Base-by-base conservation (phyloP, 352 stramenopile species). In the Pythium plurisporium region DNA sequence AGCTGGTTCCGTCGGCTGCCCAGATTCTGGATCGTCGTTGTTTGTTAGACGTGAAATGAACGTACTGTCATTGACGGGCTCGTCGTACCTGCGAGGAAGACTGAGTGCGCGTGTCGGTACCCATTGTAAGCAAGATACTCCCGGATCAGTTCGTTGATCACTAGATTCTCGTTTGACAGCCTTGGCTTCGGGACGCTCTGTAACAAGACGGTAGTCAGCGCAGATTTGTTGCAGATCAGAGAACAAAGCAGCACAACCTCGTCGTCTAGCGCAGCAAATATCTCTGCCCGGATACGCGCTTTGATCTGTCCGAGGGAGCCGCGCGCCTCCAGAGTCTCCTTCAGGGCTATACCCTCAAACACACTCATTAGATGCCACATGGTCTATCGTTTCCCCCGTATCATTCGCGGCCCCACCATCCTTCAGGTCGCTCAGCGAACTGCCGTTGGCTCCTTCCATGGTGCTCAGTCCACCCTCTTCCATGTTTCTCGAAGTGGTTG, bases 41-140 rank as follows among this genome's bases (percentile, higher is more conserved):
- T n/a, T n/a, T n/a, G n/a, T n/a, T n/a, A n/a, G n/a, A n/a, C n/a
- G n/a, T n/a, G n/a, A n/a, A n/a, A n/a, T n/a, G n/a, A n/a, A n/a
- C n/a, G n/a, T n/a, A n/a, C n/a, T n/a, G n/a, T n/a, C n/a, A n/a
- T n/a, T n/a, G n/a, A 38, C 41, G 36, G 6, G 14, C 36, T 7
- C 36, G 20, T 22, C 60, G 11, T 19, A 87, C 80, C 87, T 43
- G 83, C 72, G 0, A 91, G 45, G 34, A 97, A 95, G 19, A 97
- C 87, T 5, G 88, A 96, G 26, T 96, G 74, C 0, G 87, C 74
- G 45, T 96, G 83, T 8, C 77, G 65, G 62, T 98, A 98, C n/a
- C 87, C 86, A 53, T 97, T 97, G 73, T 96, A 98, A 46, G 91
- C 75, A 10, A 98, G 68, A 64, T 98, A 98, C 42, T 98, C 93